Evolutionary conservation across 805 yeast genomes (phyloP).

Genomic region (Myxozyma vanderwaltii): DNA sequence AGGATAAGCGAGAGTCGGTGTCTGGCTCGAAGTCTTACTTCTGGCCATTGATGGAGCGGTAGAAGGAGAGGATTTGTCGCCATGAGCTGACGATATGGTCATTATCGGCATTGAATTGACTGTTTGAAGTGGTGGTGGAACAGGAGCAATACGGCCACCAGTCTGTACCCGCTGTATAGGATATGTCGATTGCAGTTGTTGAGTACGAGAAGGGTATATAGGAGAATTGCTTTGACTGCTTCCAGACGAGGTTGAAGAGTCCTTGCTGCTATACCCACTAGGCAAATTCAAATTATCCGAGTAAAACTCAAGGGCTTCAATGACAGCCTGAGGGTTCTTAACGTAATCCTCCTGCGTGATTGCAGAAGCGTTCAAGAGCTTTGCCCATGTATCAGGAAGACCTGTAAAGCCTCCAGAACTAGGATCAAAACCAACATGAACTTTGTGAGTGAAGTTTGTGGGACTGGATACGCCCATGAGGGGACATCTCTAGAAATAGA

Average conservation of each 20-base stretch:
- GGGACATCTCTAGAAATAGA: conserved; percentile 43
- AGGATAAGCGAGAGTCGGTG: conserved; percentile 6
- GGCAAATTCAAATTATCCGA: conserved; percentile 38
- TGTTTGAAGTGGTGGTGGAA: background rate
- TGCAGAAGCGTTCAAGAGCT: conserved; percentile 77
- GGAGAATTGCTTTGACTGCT: conserved; percentile 6
- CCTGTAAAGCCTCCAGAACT: conserved; percentile 87
- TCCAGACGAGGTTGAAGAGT: conserved; percentile 20
- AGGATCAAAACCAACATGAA: conserved; percentile 89
- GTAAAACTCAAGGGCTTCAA: conserved; percentile 85
- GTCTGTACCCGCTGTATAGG: conserved; percentile 10
- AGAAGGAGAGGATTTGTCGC: background rate
- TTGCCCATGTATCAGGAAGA: conserved; percentile 90
- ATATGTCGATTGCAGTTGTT: conserved; percentile 33
- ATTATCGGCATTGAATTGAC: background rate
- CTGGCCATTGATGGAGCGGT: conserved; percentile 1
- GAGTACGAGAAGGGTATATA: conserved; percentile 32
- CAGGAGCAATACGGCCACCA: conserved; percentile 16
- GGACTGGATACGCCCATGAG: conserved; percentile 76
- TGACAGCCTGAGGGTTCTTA: conserved; percentile 91
- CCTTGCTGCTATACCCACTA: conserved; percentile 27
- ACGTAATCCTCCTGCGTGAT: conserved; percentile 85
- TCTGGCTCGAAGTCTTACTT: conserved; percentile 1
- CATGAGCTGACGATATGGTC: background rate
- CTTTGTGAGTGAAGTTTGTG: conserved; percentile 90